A percentile compares a stretch with the other conserved stretches of the same genome.
These are phyloP conservation scores for Ochetophila trinervis DNA, from an alignment of 306 rosid species.

Conservation along the genomic window DNA sequence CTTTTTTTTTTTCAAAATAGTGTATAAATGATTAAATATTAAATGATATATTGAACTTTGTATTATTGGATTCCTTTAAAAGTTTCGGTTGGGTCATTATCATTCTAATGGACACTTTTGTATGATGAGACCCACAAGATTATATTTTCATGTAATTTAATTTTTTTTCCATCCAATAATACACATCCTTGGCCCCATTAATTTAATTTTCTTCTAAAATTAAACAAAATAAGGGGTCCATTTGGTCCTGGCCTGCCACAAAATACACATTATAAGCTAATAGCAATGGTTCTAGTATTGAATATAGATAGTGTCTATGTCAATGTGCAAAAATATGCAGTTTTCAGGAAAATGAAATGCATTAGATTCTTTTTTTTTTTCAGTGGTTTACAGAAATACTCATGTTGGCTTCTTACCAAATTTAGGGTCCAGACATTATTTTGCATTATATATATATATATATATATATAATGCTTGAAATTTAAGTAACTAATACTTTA, in stretches of 20 bases:
- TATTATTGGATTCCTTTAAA: slow-evolving; percentile 22
- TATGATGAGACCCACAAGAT: slow-evolving; percentile 25
- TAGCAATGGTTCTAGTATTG: not conserved
- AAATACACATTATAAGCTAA: slow-evolving; percentile 26
- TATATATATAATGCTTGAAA: too few relatives aligned
- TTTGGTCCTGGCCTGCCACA: slow-evolving; percentile 5
- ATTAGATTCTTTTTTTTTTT: not conserved
- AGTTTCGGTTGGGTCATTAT: slow-evolving; percentile 13
- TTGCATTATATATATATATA: not conserved
- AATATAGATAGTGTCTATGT: not conserved
- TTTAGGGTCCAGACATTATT: not conserved
- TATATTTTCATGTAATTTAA: slow-evolving; percentile 18
- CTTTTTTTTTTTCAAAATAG: too few relatives aligned
- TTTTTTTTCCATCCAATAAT: slow-evolving; percentile 15
- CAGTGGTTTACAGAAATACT: not conserved
- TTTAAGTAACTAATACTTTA: too few relatives aligned
- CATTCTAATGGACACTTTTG: slow-evolving; percentile 22
- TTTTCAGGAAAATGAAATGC: slow-evolving; percentile 1
- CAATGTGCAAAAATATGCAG: slow-evolving; percentile 1
- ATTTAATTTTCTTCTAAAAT: slow-evolving; percentile 10
- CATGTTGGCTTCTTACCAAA: not conserved
- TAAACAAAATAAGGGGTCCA: not conserved
- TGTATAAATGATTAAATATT: not conserved
- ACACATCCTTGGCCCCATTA: slow-evolving; percentile 6
- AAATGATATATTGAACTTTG: not conserved